Evolutionary conservation across 352 stramenopile genomes (phyloP).

Genomic region (Peronospora belbahrii): DNA sequence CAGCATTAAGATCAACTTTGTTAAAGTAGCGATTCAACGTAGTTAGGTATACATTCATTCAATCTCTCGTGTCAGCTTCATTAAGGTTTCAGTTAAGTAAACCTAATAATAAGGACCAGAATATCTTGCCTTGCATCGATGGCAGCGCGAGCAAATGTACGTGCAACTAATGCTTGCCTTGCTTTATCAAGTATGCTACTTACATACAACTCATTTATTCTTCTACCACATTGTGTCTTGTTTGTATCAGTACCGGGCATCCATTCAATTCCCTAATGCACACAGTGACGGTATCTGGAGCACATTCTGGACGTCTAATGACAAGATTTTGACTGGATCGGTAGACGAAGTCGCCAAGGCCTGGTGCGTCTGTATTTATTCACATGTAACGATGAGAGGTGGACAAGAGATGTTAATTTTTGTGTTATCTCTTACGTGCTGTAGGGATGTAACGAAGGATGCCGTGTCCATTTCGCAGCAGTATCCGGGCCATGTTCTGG

Average conservation of each 20-base stretch:
- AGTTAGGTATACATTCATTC: not conserved
- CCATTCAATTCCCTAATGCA: slow-evolving; percentile 71
- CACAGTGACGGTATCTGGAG: slow-evolving; percentile 87
- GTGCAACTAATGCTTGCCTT: not conserved
- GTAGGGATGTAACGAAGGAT: slow-evolving; percentile 61
- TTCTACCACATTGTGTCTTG: not conserved
- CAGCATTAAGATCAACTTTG: slow-evolving; percentile 11
- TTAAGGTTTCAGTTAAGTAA: not conserved
- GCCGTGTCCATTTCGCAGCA: slow-evolving; percentile 71
- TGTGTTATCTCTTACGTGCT: not conserved
- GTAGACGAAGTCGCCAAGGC: slow-evolving; percentile 84
- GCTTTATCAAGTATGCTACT: not conserved
- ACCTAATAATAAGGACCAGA: not conserved
- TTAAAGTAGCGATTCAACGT: not conserved
- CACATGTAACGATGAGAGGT: not conserved
- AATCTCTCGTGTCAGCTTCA: not conserved
- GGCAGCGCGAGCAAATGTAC: slow-evolving; percentile 24
- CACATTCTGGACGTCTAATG: slow-evolving; percentile 82
- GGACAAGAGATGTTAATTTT: not conserved
- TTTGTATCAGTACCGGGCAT: slow-evolving; percentile 65
- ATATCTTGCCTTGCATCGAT: slow-evolving; percentile 12
- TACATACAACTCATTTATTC: not conserved
- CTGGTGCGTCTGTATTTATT: slow-evolving; percentile 36
- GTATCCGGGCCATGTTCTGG: slow-evolving; percentile 77
- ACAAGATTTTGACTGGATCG: slow-evolving; percentile 84